These are phyloP conservation scores for Coemansia sp. DNA, from an alignment of 192 early-diverging fungal species.

Conservation along the genomic window DNA sequence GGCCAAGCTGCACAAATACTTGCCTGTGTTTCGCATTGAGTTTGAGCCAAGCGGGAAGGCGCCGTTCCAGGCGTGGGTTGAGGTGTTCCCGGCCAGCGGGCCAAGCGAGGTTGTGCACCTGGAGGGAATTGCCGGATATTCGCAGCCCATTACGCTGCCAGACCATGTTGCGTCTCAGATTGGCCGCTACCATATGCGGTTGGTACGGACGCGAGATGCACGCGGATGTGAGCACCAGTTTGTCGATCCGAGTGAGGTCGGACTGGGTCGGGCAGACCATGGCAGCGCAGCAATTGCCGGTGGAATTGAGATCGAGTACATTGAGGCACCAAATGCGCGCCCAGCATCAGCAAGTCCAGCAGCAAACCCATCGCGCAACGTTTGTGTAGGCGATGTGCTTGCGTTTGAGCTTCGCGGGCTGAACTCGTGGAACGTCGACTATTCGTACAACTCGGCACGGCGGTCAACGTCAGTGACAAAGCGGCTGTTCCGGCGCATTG, in stretches of 20 bases:
- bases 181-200: constrained; percentile 51
- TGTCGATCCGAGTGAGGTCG: constrained; percentile 24
- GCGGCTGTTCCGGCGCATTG: constrained; percentile 61
- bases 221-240: constrained; percentile 51
- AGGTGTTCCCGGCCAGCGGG: constrained; percentile 46
- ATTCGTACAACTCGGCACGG: constrained; percentile 46
- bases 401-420: constrained; percentile 66
- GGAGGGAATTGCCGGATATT: constrained; percentile 16
- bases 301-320: constrained; percentile 53
- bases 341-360: constrained; percentile 37
- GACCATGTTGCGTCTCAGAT: constrained; percentile 39
- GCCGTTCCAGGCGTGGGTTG: constrained; percentile 50
- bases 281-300: constrained; percentile 25
- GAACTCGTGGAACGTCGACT: constrained; percentile 62
- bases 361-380: constrained; percentile 28
- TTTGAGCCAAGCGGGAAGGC: constrained; percentile 24
- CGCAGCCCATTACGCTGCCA: constrained; percentile 33
- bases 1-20: constrained; percentile 38
- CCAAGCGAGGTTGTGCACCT: constrained; percentile 45
- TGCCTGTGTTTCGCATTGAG: constrained; percentile 49
- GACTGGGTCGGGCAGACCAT: constrained; percentile 20
- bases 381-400: constrained; percentile 70
- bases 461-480: constrained; percentile 36
- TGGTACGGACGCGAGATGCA: constrained; percentile 36
- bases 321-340: constrained; percentile 47